These are phyloP conservation scores for Linum trigynum DNA, from an alignment of 345 rosid species.

Conservation along the genomic window DNA sequence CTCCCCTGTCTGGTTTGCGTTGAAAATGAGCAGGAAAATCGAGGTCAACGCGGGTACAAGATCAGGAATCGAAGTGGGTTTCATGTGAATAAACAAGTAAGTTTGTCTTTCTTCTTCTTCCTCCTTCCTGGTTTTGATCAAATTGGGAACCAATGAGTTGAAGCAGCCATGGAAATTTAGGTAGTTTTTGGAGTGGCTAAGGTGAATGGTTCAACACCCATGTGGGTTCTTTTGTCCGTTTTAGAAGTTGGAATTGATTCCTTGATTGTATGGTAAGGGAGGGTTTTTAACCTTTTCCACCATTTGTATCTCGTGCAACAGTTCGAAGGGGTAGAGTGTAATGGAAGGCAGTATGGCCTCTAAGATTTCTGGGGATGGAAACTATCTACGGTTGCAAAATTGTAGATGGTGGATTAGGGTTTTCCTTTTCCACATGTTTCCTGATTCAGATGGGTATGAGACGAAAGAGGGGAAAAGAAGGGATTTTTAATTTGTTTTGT, in stretches of 20 bases:
- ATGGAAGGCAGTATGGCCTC: too few relatives aligned
- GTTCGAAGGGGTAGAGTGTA: too few relatives aligned
- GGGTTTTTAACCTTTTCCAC: too few relatives aligned
- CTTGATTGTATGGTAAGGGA: too few relatives aligned
- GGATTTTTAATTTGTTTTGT: background rate
- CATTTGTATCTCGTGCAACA: too few relatives aligned
- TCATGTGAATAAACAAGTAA: background rate
- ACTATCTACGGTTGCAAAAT: too few relatives aligned
- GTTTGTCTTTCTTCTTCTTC: background rate
- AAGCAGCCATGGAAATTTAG: too few relatives aligned
- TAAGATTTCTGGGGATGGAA: too few relatives aligned
- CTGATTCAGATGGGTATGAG: background rate
- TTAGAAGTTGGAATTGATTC: too few relatives aligned
- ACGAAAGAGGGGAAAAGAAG: background rate
- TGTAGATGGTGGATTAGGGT: background rate
- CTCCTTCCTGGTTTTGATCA: background rate
- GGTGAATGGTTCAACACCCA: background rate
- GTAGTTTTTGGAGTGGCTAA: background rate
- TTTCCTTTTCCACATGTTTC: conserved; percentile 9
- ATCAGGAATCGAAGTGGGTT: background rate
- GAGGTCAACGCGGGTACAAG: background rate
- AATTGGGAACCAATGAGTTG: background rate
- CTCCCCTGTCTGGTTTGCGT: too few relatives aligned
- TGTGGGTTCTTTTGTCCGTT: background rate
- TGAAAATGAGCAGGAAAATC: background rate